phyloP scores from a whole-genome alignment of 805 yeast genomes.

The Candida xiaguanensis region DNA sequence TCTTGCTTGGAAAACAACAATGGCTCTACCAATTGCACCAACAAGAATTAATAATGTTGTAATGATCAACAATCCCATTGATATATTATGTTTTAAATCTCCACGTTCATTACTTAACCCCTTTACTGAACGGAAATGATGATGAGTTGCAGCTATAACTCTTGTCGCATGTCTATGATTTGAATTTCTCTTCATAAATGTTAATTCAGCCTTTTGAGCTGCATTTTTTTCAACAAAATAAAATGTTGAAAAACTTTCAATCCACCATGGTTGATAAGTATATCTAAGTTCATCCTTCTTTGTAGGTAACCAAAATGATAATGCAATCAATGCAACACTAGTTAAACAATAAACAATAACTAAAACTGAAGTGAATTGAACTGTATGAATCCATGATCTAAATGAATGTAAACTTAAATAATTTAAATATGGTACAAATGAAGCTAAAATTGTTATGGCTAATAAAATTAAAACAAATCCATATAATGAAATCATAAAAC shows the following conservation, averaged over 20 bases:
- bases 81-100: conserved; percentile 47
- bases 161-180: conserved; percentile 50
- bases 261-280: conserved; percentile 78
- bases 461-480: conserved; percentile 52
- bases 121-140: conserved; percentile 32
- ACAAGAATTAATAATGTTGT: conserved; percentile 50
- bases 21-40: conserved; percentile 47
- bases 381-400: conserved; percentile 21
- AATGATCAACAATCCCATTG: conserved; percentile 44
- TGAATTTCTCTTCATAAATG: conserved; percentile 47
- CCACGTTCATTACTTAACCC: conserved; percentile 40
- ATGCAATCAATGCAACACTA: conserved; percentile 45
- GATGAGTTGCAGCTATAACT: conserved; percentile 59
- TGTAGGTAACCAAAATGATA: conserved; percentile 58
- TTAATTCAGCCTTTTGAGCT: conserved; percentile 42
- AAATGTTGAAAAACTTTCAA: conserved; percentile 54
- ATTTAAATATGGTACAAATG: conserved; percentile 59
- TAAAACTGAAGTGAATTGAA: conserved; percentile 27
- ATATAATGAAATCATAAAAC: conserved; percentile 47
- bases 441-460: conserved; percentile 60
- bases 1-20: conserved; percentile 20
- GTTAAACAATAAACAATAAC: conserved; percentile 46
- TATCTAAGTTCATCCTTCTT: conserved; percentile 44
- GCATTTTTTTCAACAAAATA: conserved; percentile 62
- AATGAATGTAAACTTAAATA: conserved; percentile 37